Evolutionary conservation across 805 yeast species (phyloP), one percentile per base, ranked within the genome.

Genomic region (Metschnikowia orientalis): DNA sequence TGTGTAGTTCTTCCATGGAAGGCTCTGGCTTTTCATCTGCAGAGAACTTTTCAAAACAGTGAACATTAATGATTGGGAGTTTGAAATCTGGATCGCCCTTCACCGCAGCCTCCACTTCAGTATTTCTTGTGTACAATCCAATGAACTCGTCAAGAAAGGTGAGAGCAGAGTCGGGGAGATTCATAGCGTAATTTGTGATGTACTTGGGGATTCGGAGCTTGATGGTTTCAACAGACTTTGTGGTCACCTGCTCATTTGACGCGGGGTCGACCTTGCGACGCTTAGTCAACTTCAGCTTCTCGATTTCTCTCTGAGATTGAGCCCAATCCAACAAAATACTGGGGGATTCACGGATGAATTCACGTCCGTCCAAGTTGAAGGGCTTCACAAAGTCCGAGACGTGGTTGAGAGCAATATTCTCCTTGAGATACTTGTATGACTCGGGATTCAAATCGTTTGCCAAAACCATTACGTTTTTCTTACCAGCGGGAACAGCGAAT

Each of bases 381-480:
- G 89, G 68, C 32, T 63, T 56, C 4, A 85, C 90, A 44, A 76
- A 75, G 0, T 63, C 52, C 0, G 47, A 58, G 7, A 79, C 84
- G 47, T 81, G 78, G 57, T 92, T 92, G 17, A 66, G 50, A 2
- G 42, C 49, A 30, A 85, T 74, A 48, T 92, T 92, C 18, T 71
- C 70, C 23, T 62, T 55, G 61, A 92, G 69, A 50, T 83, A 81
- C 44, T 76, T 75, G 58, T 63, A 84, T 38, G 95, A 80, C 39
- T 81, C 84, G 0, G 97, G 97, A 51, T 92, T 92, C 54, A 92
- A 67, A 56, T 92, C 99, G 54, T 89, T 92, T 8, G 97, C 96
- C 47, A 92, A 67, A 0, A 86, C 95, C 32, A 89, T 55, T 8
- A 79, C 82, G 10, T 73, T 73, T 41, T 81, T 85, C 56, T 82